Evolutionary conservation across 1,284 basidiomycete species (phyloP).

Genomic region (Papiliotrema flavescens): DNA sequence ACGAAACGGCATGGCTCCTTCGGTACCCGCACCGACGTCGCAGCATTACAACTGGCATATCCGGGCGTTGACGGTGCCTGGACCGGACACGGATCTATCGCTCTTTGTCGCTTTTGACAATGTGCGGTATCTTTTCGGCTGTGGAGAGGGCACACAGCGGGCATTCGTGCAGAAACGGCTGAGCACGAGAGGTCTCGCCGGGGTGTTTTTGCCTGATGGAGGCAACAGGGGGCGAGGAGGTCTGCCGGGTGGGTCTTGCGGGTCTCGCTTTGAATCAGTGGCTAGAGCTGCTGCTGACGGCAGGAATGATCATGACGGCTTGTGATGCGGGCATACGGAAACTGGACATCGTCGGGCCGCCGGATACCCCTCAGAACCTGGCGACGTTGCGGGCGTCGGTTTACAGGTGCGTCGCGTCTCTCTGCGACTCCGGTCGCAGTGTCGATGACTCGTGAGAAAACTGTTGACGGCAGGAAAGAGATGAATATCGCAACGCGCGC

Average conservation of each 20-base stretch:
- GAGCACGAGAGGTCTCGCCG: slow-evolving; percentile 63
- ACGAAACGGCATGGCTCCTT: too few species aligned
- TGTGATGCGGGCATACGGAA: slow-evolving; percentile 65
- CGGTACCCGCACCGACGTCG: background rate
- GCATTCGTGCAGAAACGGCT: slow-evolving; percentile 64
- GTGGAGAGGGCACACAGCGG: slow-evolving; percentile 73
- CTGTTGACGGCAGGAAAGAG: slow-evolving; percentile 3
- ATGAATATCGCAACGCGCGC: slow-evolving; percentile 10
- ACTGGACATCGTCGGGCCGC: slow-evolving; percentile 67
- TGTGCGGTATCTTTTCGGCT: slow-evolving; percentile 81
- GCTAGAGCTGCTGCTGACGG: background rate
- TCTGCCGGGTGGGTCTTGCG: slow-evolving; percentile 59
- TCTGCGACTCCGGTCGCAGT: too few species aligned
- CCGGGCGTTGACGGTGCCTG: slow-evolving; percentile 47
- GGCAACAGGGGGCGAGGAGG: slow-evolving; percentile 60
- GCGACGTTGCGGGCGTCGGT: slow-evolving; percentile 56
- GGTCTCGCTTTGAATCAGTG: slow-evolving; percentile 13
- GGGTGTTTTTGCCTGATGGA: slow-evolving; percentile 68
- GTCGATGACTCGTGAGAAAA: slow-evolving; percentile 15
- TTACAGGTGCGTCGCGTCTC: slow-evolving; percentile 8
- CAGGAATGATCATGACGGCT: slow-evolving; percentile 76
- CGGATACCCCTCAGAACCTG: slow-evolving; percentile 64
- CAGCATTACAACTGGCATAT: slow-evolving; percentile 44
- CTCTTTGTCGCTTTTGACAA: slow-evolving; percentile 70
- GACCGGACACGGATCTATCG: slow-evolving; percentile 74